Conservation (phyloP, 495 filamentous ascomycete species). For the Apiosordaria backusii region DNA sequence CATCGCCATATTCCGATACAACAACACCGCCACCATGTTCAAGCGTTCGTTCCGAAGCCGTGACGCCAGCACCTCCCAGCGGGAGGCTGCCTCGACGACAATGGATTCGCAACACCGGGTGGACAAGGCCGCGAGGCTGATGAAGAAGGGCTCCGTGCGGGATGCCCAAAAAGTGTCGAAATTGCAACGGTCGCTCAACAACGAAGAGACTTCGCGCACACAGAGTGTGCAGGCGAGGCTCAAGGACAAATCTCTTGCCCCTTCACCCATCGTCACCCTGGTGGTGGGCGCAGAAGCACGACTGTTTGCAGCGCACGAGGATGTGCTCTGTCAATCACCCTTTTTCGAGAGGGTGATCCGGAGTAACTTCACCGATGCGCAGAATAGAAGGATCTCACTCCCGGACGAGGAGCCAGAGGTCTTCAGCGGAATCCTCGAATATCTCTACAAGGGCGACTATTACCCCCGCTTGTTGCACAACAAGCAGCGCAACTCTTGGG, state of each 20-base stretch:
- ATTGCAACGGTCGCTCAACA: slow-evolving; percentile 56
- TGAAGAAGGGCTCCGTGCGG: slow-evolving; percentile 62
- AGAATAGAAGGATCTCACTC: slow-evolving; percentile 67
- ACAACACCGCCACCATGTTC: slow-evolving; percentile 61
- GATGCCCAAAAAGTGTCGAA: slow-evolving; percentile 68
- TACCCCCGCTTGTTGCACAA: slow-evolving; percentile 72
- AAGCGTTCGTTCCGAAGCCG: slow-evolving; percentile 75
- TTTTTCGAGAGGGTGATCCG: slow-evolving; percentile 67
- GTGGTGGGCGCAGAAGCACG: slow-evolving; percentile 75
- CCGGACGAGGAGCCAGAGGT: slow-evolving; percentile 84
- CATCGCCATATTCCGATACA: slow-evolving; percentile 10
- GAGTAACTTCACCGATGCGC: slow-evolving; percentile 58
- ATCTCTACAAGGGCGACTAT: slow-evolving; percentile 93
- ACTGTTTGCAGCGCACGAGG: slow-evolving; percentile 88
- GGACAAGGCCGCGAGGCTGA: slow-evolving; percentile 74
- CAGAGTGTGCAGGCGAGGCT: slow-evolving; percentile 43
- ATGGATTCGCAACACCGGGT: slow-evolving; percentile 55
- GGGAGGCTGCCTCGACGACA: slow-evolving; percentile 28
- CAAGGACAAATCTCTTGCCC: slow-evolving; percentile 39
- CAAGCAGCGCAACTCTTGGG: slow-evolving; percentile 63
- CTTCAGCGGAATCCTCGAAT: slow-evolving; percentile 87
- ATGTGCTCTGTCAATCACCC: slow-evolving; percentile 75
- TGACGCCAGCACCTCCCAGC: slow-evolving; percentile 37
- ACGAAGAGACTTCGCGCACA: slow-evolving; percentile 31
- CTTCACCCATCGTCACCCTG: slow-evolving; percentile 79